Base-by-base conservation (phyloP, 2,329 filamentous ascomycete genomes). In the Aspergillus vadensis region DNA sequence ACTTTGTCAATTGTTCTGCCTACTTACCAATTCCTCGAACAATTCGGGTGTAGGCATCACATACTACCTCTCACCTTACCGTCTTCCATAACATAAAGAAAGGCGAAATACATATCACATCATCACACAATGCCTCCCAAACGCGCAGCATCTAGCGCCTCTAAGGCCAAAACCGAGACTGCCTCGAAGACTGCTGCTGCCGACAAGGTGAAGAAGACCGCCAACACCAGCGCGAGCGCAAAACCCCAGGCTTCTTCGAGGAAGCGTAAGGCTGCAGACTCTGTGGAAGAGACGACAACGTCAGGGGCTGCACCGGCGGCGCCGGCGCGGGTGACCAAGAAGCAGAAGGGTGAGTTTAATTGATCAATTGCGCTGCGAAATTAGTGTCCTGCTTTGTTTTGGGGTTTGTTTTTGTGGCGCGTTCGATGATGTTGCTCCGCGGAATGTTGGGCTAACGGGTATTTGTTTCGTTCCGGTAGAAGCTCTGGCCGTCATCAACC, bases 401-500 rank as follows among this genome's bases (percentile, higher is more conserved):
- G 41, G 32, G 12, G 21, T 23, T 15, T 23, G 17, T 44, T 14
- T 19, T 43, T 21, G 25, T 44, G 3, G 17, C 41, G 41, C 17
- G 52, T 6, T 32, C 3, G 50, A 38, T 5, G 23, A 9, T 43
- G 50, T 15, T 38, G 50, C n/a, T 30, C 19, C 12, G 10, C 19
- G 19, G 19, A 41, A 17, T n/a, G 23, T 21, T 14, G 38, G 12
- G 27, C 52, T 43, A 21, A 41, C 19, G 36, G 21, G n/a, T 36
- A 21, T 17, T 27, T 43, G 7, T 17, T 19, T n/a, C 10, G 14
- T 21, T 21, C 15, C 23, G 19, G 27, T 21, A 44, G 52, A 50
- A 50, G 61, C 36, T 23, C 56, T 38, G 17, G 38, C 51, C 27
- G 50, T 61, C 27, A 38, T 59, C 41, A 65, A 62, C 38, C 57